Evolutionary conservation across 139 green algal genomes (phyloP), one percentile per base, ranked within the genome.

Genomic region (Raphidocelis subcapitata): DNA sequence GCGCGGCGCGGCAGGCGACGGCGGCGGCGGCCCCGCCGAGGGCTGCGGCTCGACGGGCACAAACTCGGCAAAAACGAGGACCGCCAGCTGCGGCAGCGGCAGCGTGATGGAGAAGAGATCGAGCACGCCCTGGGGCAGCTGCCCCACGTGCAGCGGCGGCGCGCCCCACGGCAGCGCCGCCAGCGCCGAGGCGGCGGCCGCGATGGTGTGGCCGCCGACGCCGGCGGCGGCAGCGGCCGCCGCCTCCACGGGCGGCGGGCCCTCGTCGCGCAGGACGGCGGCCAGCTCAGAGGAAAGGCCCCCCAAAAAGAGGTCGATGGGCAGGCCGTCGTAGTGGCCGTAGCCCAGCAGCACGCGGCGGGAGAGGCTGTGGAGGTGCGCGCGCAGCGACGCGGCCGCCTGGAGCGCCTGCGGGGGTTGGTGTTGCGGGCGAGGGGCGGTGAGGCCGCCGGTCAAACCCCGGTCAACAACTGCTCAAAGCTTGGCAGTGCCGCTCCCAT

Each of bases 51-150:
- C 72, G 5, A 78, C 72, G 3, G 72, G 35, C 62, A 72, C 63
- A 66, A 88, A 88, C 73, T 88, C 79, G 0, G 59, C 68, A 70
- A 88, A 88, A 54, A 88, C 82, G 24, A 88, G 73, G 46, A 88
- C 33, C 3, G 82, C 82, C 35, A 88, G 76, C 23, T 72, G 62
- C 0, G 79, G 79, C 74, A 85, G 79, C 29, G 82, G 82, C 65
- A 88, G 79, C 47, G 47, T 56, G 37, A 47, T 69, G 12, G 31
- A 51, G 56, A 82, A 88, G 33, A 81, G 81, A 15, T 88, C 82
- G 15, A 66, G 49, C 21, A 84, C 76, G 26, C 77, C 67, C 56
- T 77, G 65, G 0, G 52, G 52, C 35, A 71, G 52, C 62, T 33
- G 23, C 36, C 41, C 62, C 18, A 36, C 54, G 54, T 18, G 10